Conservation (phyloP, 2,329 filamentous ascomycete genomes). For the Cladosporium sp. region DNA sequence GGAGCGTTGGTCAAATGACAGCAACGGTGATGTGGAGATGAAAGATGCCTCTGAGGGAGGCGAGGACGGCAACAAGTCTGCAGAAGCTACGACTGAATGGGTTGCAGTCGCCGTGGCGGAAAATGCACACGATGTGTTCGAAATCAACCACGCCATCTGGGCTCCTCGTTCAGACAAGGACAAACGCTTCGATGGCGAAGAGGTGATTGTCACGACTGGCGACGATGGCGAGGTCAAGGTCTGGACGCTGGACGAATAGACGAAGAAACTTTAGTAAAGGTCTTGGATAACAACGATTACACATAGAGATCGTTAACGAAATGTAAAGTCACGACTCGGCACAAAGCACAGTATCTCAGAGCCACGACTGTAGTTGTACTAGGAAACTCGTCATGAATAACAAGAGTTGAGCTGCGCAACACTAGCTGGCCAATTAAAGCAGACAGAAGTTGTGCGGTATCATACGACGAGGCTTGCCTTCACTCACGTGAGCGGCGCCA, state of each 20-base stretch:
- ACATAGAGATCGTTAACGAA: no score
- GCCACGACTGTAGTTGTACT: no score
- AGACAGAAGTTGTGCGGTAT: no score
- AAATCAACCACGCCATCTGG: conserved; percentile 91
- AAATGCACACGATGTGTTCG: conserved; percentile 83
- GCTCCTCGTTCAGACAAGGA: conserved; percentile 70
- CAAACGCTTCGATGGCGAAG: conserved; percentile 60
- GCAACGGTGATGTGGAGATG: conserved; percentile 25
- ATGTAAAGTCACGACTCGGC: no score
- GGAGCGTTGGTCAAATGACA: conserved; percentile 48
- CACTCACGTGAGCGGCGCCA: no score
- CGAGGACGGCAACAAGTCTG: not conserved
- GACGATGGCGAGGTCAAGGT: conserved; percentile 86
- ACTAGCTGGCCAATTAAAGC: no score
- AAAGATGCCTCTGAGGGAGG: conserved; percentile 15
- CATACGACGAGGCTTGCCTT: no score
- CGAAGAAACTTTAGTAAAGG: not conserved
- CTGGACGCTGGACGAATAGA: conserved; percentile 58
- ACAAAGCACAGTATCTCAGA: no score
- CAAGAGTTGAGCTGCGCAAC: no score
- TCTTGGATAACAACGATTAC: no score
- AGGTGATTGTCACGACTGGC: conserved; percentile 85
- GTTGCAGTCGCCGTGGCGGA: conserved; percentile 62
- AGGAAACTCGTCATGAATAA: no score
- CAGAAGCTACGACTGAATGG: conserved; percentile 56